These are phyloP conservation scores for Sugiyamaella floridensis DNA, from an alignment of 805 yeast species.

Conservation along the genomic window DNA sequence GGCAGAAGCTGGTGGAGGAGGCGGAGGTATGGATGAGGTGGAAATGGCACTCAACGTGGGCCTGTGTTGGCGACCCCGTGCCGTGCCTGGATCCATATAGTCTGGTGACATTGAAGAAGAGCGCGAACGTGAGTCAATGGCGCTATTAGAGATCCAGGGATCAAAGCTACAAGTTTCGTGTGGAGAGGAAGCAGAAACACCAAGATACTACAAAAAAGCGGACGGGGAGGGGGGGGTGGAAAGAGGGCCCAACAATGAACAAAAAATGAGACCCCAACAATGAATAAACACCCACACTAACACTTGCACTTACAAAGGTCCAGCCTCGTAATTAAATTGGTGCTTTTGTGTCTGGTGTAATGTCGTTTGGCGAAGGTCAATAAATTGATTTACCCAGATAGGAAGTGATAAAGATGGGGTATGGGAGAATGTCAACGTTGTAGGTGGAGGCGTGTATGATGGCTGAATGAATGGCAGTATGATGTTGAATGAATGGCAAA, in stretches of 20 bases:
- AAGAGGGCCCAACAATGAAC: too few species aligned
- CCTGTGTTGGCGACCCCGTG: neutral
- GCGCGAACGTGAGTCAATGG: neutral
- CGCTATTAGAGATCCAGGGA: neutral
- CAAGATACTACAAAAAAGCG: too few species aligned
- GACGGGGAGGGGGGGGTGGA: too few species aligned
- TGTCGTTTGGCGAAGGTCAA: neutral
- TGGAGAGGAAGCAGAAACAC: too few species aligned
- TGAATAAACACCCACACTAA: too few species aligned
- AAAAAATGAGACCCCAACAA: too few species aligned
- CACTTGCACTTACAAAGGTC: too few species aligned
- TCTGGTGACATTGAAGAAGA: neutral
- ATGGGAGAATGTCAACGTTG: neutral
- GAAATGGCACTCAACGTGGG: neutral
- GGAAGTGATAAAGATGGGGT: neutral
- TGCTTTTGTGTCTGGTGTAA: too few species aligned
- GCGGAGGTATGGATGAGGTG: constrained; percentile 5
- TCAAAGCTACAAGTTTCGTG: too few species aligned
- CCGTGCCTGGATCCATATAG: neutral
- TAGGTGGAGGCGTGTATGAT: neutral
- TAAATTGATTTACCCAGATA: neutral
- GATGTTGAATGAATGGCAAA: too few species aligned
- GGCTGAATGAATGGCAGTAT: too few species aligned
- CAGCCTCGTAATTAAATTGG: neutral
- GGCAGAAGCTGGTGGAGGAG: constrained; percentile 5